phyloP scores from a whole-genome alignment of 306 rosid species.

The Castanea mollissima region DNA sequence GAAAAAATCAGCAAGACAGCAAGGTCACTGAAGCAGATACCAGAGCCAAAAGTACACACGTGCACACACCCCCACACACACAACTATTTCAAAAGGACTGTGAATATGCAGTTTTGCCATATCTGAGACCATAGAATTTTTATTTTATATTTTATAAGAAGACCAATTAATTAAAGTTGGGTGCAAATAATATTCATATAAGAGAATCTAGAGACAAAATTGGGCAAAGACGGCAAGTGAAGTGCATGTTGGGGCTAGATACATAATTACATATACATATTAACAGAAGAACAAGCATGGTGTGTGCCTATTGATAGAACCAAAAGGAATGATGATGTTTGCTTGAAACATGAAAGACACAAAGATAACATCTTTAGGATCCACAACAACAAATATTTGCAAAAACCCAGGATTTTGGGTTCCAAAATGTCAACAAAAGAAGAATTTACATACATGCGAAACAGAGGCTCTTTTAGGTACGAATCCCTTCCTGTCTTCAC shows the following conservation, averaged over 20 bases:
- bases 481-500: conserved; percentile 82
- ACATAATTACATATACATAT: too few species aligned
- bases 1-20: background rate
- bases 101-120: background rate
- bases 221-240: background rate
- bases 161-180: background rate
- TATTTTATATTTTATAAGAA: too few species aligned
- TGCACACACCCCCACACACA: too few species aligned
- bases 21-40: background rate
- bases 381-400: background rate
- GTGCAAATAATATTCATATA: background rate
- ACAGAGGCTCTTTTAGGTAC: conserved; percentile 72
- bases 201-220: background rate
- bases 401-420: background rate
- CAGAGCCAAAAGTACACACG: too few species aligned
- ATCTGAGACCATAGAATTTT: background rate
- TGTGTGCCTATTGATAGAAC: background rate
- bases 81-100: background rate
- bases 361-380: background rate
- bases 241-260: too few species aligned
- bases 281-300: background rate
- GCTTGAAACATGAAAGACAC: conserved; percentile 3
- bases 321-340: background rate
- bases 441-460: conserved; percentile 61
- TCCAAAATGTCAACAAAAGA: conserved; percentile 2